These are phyloP conservation scores for Diaporthe helianthi DNA, from an alignment of 2,329 filamentous ascomycete species.

Conservation along the genomic window DNA sequence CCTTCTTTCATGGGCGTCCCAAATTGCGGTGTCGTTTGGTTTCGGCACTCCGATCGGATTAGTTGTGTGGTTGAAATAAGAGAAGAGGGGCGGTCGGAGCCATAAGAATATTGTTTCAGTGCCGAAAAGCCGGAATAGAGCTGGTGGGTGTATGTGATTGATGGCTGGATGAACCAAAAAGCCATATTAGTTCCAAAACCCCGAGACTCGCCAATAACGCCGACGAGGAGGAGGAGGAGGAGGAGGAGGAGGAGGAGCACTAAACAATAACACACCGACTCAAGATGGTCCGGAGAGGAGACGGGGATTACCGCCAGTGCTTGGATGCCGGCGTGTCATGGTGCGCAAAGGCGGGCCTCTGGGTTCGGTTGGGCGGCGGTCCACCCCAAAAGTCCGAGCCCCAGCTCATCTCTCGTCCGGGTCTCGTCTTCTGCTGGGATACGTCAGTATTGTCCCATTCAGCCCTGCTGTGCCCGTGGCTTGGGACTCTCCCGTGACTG, in stretches of 20 bases:
- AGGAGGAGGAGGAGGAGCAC: neutral
- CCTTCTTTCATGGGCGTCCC: neutral
- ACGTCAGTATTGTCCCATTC: neutral
- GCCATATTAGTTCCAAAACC: neutral
- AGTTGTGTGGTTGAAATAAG: neutral
- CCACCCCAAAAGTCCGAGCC: constrained; percentile 2
- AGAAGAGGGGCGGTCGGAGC: neutral
- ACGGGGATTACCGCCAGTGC: neutral
- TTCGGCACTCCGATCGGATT: neutral
- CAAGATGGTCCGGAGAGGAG: neutral
- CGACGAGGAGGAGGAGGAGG: neutral
- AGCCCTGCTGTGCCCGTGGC: neutral
- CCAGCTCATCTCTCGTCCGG: neutral
- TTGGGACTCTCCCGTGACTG: neutral
- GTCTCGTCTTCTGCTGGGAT: neutral
- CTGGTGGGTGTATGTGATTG: too few species aligned
- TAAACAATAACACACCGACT: too few species aligned
- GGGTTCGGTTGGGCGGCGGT: neutral
- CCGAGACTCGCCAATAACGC: neutral
- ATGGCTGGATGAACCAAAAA: too few species aligned
- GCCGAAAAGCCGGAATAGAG: neutral
- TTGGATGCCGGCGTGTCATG: neutral
- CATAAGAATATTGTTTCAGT: neutral
- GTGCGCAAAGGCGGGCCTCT: neutral
- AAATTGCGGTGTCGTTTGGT: neutral